Conservation (phyloP, 2,329 filamentous ascomycete genomes). For the Aspergillus hortae region DNA sequence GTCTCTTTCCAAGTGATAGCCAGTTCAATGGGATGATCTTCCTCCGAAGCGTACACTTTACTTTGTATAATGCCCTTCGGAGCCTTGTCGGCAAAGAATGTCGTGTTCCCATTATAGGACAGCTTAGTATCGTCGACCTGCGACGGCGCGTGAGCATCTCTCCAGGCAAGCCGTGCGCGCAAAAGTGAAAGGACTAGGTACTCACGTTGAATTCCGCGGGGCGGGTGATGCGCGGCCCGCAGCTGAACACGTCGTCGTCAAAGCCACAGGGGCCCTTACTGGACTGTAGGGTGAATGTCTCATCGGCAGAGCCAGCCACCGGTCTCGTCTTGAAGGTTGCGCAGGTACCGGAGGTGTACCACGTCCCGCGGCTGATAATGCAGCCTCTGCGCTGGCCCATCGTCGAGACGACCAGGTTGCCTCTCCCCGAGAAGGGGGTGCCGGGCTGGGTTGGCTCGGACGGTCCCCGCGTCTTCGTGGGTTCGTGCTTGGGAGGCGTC, state of each 20-base stretch:
- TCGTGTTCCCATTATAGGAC: slow-evolving; percentile 30
- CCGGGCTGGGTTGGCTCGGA: slow-evolving; percentile 30
- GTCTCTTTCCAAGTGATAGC: slow-evolving; percentile 29
- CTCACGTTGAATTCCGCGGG: slow-evolving; percentile 32
- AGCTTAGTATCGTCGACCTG: slow-evolving; percentile 32
- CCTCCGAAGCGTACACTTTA: slow-evolving; percentile 29
- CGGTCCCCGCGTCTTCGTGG: slow-evolving; percentile 33
- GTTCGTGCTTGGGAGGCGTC: slow-evolving; percentile 32
- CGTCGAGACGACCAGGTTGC: slow-evolving; percentile 55
- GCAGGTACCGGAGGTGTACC: slow-evolving; percentile 66
- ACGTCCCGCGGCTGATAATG: slow-evolving; percentile 63
- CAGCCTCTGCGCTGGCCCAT: slow-evolving; percentile 50
- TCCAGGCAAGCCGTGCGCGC: neutral
- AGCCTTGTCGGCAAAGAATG: slow-evolving; percentile 36
- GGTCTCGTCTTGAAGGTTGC: slow-evolving; percentile 50
- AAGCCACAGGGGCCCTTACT: slow-evolving; percentile 60
- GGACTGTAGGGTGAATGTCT: slow-evolving; percentile 53
- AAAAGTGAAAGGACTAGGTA: neutral
- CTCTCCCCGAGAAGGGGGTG: slow-evolving; percentile 54
- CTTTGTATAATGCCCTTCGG: slow-evolving; percentile 35
- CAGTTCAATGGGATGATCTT: slow-evolving; percentile 31
- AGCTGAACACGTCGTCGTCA: slow-evolving; percentile 52
- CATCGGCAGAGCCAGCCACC: slow-evolving; percentile 23
- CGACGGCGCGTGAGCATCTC: neutral
- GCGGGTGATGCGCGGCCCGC: slow-evolving; percentile 37